Evolutionary conservation across 164 flowering plant genomes (phyloP).

Genomic region (Macadamia integrifolia): DNA sequence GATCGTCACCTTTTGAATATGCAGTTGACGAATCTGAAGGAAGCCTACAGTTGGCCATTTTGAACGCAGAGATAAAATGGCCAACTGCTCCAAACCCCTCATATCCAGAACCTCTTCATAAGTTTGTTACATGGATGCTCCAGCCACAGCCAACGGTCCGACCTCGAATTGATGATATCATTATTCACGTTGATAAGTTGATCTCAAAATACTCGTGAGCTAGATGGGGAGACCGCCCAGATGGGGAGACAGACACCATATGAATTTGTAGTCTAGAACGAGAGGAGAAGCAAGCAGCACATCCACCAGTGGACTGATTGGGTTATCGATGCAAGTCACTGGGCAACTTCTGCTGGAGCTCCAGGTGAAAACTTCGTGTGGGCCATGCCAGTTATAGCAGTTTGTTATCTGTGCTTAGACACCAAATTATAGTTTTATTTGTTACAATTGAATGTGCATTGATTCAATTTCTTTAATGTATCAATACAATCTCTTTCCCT

Average conservation of each 20-base stretch:
- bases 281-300: no score
- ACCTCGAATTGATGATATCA: constrained; percentile 79
- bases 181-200: constrained; percentile 88
- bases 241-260: no score
- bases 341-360: no score
- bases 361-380: no score
- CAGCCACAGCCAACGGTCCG: constrained; percentile 85
- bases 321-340: no score
- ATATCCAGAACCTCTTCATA: constrained; percentile 82
- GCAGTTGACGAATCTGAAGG: constrained; percentile 94
- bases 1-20: constrained; percentile 90
- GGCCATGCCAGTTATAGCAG: no score
- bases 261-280: no score
- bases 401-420: no score
- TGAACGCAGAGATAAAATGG: constrained; percentile 90
- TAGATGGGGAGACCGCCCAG: no score
- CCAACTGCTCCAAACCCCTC: constrained; percentile 82
- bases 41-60: constrained; percentile 80
- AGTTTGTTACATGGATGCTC: constrained; percentile 96
- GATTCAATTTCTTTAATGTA: neutral
- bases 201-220: constrained; percentile 48
- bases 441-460: neutral
- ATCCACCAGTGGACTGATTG: no score
- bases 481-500: neutral
- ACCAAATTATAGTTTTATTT: no score